Evolutionary conservation across 2,329 filamentous ascomycete genomes (phyloP), one percentile per base, ranked within the genome.

Genomic region (Neofusicoccum sp.): DNA sequence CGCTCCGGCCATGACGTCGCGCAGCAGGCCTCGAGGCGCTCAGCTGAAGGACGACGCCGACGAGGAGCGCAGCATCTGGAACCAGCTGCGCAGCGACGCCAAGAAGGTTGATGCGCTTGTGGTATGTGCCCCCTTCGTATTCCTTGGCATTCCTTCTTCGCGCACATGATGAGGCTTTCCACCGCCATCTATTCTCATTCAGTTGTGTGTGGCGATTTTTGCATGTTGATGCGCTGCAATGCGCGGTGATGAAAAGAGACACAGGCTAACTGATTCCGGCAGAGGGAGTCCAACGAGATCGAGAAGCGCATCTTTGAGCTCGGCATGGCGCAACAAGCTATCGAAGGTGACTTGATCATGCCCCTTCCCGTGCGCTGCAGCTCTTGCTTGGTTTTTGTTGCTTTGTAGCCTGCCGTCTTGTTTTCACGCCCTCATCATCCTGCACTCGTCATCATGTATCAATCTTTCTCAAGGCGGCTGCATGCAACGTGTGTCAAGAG

Each of bases 41-140:
- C 69, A 79, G 63, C 74, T 75, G 67, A 81, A 81, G 66, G 79
- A 83, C 63, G 81, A 83, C 64, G 76, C 80, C 48, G 80, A 83
- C 61, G 81, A 83, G 69, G 81, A 83, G 69, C 74, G 79, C 36
- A 74, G 78, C 14, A 70, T 83, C 61, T 83, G 81, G 81, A 80
- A 78, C 60, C 76, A 79, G 64, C 80, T 83, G 64, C 76, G 76
- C 58, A 73, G 74, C 45, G 78, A 80, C 66, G 79, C 77, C 5
- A 78, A 76, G 56, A 74, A 78, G 49, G 77, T 81, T 33, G 81
- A 83, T 64, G 70, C 69, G 43, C 77, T 81, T 68, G 77, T 81
- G 70, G 80, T 82, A 77, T 73, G 79, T 70, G 16, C 2, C 36
- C 47, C n/a, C 50, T 22, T 28, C 36, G 16, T 34, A 22, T 28